Conservation (phyloP, 225 moss, liverwort and hornwort species). For the Pseudoscleropodium purum region DNA sequence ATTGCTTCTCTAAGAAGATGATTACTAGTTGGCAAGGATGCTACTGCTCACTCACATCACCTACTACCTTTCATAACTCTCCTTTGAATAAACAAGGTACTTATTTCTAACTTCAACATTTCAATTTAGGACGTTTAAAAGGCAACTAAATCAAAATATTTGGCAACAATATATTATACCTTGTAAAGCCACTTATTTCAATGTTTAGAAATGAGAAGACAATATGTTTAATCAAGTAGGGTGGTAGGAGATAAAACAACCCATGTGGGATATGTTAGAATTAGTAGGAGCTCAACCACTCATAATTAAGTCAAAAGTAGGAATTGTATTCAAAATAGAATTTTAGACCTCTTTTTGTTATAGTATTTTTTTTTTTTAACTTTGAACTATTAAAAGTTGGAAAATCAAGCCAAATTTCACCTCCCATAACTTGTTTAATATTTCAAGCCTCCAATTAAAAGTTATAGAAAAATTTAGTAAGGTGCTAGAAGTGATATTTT, state of each 20-base stretch:
- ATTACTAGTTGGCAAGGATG: too few species aligned
- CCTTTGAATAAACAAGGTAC: too few species aligned
- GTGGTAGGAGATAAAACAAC: not conserved
- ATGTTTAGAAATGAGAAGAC: rapidly evolving
- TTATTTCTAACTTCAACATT: too few species aligned
- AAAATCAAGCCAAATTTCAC: rapidly evolving
- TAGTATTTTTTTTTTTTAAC: too few species aligned
- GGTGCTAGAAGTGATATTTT: not conserved
- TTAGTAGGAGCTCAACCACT: not conserved
- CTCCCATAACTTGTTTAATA: rapidly evolving
- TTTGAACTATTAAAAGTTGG: rapidly evolving
- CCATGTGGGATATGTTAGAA: not conserved
- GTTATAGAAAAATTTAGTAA: not conserved
- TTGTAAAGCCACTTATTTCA: too few species aligned
- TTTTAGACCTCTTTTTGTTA: not conserved
- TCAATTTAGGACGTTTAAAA: too few species aligned
- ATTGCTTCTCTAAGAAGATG: too few species aligned
- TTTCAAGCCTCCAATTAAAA: not conserved
- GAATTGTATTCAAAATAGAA: not conserved
- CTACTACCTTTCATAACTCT: too few species aligned
- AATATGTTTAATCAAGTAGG: not conserved
- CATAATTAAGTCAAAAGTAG: too few species aligned
- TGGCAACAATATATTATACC: too few species aligned
- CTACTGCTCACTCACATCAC: too few species aligned
- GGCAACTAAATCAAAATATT: too few species aligned